Evolutionary conservation across 805 yeast genomes (phyloP).

Genomic region (Saturnispora sanitii): DNA sequence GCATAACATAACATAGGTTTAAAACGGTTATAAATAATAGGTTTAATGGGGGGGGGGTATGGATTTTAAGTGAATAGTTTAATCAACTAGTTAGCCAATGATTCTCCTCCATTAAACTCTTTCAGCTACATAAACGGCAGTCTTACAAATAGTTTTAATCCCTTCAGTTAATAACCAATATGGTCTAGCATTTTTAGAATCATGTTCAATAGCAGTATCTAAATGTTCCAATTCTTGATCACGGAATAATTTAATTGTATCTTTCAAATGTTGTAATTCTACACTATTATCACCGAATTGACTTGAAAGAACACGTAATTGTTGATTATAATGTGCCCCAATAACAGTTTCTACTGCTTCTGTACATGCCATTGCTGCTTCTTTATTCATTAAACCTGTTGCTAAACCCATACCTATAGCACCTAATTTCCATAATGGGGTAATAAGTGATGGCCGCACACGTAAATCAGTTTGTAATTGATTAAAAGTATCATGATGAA

Average conservation of each 20-base stretch:
- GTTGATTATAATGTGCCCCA: constrained; percentile 91
- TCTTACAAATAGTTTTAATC: constrained; percentile 71
- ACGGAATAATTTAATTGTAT: constrained; percentile 63
- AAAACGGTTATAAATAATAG: too few species aligned
- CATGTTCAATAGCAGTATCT: constrained; percentile 86
- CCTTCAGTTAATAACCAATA: constrained; percentile 82
- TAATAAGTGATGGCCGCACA: constrained; percentile 82
- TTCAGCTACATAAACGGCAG: constrained; percentile 91
- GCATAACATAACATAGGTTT: too few species aligned
- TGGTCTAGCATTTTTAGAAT: constrained; percentile 88
- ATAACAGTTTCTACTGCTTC: constrained; percentile 98
- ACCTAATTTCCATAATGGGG: constrained; percentile 90
- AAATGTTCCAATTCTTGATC: constrained; percentile 94
- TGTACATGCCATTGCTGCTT: constrained; percentile 99
- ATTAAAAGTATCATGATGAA: constrained; percentile 82
- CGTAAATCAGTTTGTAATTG: constrained; percentile 62
- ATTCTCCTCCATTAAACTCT: constrained; percentile 32
- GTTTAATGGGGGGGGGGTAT: too few species aligned
- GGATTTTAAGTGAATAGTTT: too few species aligned
- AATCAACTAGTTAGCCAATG: background rate
- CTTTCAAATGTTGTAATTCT: constrained; percentile 50
- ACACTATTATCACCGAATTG: constrained; percentile 48
- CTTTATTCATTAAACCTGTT: constrained; percentile 80
- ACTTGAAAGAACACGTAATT: constrained; percentile 64
- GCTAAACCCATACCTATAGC: constrained; percentile 80